Base-by-base conservation (phyloP, 768 basidiomycete genomes). In the Tylopilus rubrobrunneus region DNA sequence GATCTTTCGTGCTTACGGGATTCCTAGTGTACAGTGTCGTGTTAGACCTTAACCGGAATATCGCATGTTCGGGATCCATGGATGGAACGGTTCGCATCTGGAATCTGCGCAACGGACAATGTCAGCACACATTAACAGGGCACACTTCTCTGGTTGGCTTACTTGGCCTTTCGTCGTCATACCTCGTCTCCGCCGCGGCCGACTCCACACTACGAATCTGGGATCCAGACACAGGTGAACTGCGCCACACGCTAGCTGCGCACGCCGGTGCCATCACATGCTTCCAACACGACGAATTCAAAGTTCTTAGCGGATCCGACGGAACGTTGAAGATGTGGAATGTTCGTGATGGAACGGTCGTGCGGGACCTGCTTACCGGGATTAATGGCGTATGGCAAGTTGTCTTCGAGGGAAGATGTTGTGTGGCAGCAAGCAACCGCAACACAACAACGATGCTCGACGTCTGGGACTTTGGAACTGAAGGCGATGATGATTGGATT, bases 241-340 rank as follows among this genome's bases (percentile, higher is more conserved):
- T 91, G 29, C 83, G 81, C 37, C 87, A 94, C 60, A 85, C 87
- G 0, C 81, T 99, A 29, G 85, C 87, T 4, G 92, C 91, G 1
- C 96, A 98, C 68, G 89, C 88, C 7, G 96, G 95, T 21, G 94
- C 96, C n/a, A 98, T 99, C 61, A 98, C 97, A 17, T 99, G 96
- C 73, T 98, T 98, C 79, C 93, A 96, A 70, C 94, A 97, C 61
- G 96, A 98, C 68, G 95, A 98, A 68, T 92, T 91, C 77, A 98
- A 97, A 67, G 92, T 98, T 43, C 79, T 99, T 28, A 92, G 89
- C 63, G 96, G 96, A 12, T 91, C 89, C 14, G 97, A 98, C 61
- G 97, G 97, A 15, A 92, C 90, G 54, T 78, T 99, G 62, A 98
- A 98, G 78, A 90, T 98, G 86, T 99, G 97, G 97, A 90, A 98